Percentiles rank a stretch among this genome's conserved stretches.
Evolutionary conservation across 306 rosid species (phyloP).

Genomic region (Casuarina cunninghamiana): DNA sequence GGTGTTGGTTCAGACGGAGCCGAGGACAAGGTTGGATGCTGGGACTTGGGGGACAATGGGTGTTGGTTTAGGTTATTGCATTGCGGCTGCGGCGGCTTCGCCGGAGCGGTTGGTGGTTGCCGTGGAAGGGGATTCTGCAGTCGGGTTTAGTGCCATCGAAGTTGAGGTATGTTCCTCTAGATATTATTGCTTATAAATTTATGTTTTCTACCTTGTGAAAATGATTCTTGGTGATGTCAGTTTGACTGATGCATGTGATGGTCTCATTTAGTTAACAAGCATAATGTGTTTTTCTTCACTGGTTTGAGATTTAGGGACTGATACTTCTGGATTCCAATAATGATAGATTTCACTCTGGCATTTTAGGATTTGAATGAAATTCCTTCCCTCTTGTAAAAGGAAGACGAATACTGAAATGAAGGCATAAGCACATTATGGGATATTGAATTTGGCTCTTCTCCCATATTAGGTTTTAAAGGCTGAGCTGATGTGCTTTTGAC

Average conservation of each 20-base stretch:
- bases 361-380: background rate
- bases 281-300: too few species aligned
- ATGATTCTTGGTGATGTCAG: background rate
- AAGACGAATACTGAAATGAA: background rate
- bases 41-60: conserved; percentile 90
- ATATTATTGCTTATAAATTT: background rate
- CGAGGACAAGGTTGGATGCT: conserved; percentile 68
- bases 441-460: background rate
- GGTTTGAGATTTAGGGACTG: too few species aligned
- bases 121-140: conserved; percentile 95
- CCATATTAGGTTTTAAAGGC: background rate
- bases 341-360: background rate
- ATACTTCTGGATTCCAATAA: too few species aligned
- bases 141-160: conserved; percentile 94
- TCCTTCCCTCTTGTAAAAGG: background rate
- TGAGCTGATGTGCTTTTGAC: background rate
- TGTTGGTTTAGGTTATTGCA: conserved; percentile 94
- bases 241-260: background rate
- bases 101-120: conserved; percentile 87
- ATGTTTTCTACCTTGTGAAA: background rate
- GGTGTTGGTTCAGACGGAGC: conserved; percentile 63
- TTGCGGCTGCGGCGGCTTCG: conserved; percentile 89
- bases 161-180: conserved; percentile 73
- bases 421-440: background rate
- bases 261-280: background rate